These are phyloP conservation scores for Miscanthus sacchariflorus DNA, from an alignment of 202 grass and related monocot genomes.

Conservation along the genomic window DNA sequence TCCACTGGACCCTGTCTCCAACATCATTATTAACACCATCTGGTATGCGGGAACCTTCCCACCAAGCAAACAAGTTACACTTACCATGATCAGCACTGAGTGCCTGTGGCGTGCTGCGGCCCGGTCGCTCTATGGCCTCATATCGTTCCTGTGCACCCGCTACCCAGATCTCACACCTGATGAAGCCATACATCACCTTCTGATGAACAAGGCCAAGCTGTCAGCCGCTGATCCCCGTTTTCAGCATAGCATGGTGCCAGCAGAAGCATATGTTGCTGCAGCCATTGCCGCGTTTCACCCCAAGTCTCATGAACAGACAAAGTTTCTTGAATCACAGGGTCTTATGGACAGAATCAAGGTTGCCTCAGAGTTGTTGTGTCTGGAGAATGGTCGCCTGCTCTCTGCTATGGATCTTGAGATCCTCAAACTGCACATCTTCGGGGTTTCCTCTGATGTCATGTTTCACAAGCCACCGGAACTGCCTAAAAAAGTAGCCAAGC, in stretches of 20 bases:
- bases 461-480: not conserved
- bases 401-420: not conserved
- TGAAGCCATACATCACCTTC: conserved; percentile 1
- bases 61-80: not conserved
- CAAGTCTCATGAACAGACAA: not conserved
- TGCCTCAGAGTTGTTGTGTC: not conserved
- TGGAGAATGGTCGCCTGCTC: not conserved
- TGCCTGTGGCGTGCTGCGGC: not conserved
- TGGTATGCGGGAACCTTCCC: too few relatives aligned
- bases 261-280: not conserved
- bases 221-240: not conserved
- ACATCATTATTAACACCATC: too few relatives aligned
- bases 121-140: not conserved
- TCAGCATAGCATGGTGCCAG: not conserved
- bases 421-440: not conserved
- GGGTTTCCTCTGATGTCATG: not conserved
- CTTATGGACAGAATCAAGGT: not conserved
- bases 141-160: conserved; percentile 36
- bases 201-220: not conserved
- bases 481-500: not conserved
- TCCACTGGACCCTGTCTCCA: too few relatives aligned
- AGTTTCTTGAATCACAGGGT: not conserved
- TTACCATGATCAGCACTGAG: not conserved
- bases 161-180: conserved; percentile 4
- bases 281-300: not conserved